Evolutionary conservation across 768 basidiomycete genomes (phyloP), one percentile per base, ranked within the genome.

Genomic region (Hemileccinum rubropunctum): DNA sequence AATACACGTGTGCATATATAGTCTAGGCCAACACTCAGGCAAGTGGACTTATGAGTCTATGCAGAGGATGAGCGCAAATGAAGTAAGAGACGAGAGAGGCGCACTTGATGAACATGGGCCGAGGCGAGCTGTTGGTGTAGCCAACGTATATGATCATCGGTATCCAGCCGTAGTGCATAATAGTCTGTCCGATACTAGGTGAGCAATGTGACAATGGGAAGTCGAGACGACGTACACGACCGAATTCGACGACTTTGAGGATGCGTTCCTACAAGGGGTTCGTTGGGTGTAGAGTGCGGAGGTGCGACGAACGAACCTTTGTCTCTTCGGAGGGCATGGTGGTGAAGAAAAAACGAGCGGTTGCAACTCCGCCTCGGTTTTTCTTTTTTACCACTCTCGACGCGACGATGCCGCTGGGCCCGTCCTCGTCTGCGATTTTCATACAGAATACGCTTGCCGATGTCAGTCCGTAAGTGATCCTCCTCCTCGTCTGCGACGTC

Each of bases 71-170:
- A 53, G 55, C 4, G 4, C 21, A 26, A n/a, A 6, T 5, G 0
- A 12, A 33, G 32, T 20, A 45, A 18, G 37, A 20, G 18, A 27
- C 44, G 46, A 30, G 35, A n/a, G 15, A 6, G n/a, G 81, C 91
- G 61, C 47, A 95, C 94, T 97, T 95, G 71, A 95, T 95, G 63
- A 98, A 75, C 34, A 92, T 93, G 17, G 95, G 95, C 60, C 94
- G 91, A 27, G 95, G 95, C 65, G 88, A 91, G 65, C 91, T 94
- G 59, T 88, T 77, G 46, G 88, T 90, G 75, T 90, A 97, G 32
- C 95, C 95, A 64, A 97, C 80, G 70, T 94, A 97, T 62, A 98
- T 95, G 63, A 98, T 91, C 65, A 95, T 73, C 28, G 95, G 95
- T 63, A 98, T 93, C 92, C 95, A 98, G 57, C 86, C 87, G 59